phyloP scores from a whole-genome alignment of 73 alveolate species.

The Tetrahymena elliotti region DNA sequence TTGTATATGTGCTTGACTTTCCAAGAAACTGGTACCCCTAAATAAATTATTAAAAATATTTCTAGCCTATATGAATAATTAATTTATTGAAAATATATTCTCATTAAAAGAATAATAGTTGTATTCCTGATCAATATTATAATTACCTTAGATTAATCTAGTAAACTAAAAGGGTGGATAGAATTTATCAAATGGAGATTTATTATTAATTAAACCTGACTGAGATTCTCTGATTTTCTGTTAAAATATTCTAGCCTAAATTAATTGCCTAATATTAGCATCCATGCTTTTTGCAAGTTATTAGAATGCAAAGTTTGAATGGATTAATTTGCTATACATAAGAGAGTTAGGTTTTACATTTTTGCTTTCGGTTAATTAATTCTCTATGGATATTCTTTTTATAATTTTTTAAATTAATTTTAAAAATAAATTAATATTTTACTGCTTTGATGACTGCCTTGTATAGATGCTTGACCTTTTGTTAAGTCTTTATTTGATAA shows the following conservation, averaged over 20 bases:
- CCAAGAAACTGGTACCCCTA: background rate
- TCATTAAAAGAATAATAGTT: no score
- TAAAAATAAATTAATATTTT: no score
- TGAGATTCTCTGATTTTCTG: background rate
- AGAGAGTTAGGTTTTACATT: background rate
- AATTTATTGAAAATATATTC: background rate
- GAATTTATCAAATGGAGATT: background rate
- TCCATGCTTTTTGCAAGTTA: background rate
- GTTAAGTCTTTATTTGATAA: background rate
- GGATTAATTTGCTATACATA: background rate
- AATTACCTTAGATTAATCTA: background rate
- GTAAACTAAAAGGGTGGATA: background rate
- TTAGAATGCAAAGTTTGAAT: background rate
- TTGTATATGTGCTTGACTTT: background rate
- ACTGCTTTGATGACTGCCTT: background rate
- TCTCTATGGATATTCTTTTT: background rate
- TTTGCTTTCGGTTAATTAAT: no score
- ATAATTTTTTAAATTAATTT: no score
- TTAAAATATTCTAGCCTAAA: background rate
- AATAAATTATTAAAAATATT: background rate
- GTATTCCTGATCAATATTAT: background rate
- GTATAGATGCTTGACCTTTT: background rate
- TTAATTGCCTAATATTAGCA: background rate
- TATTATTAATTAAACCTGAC: background rate
- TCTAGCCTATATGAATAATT: no score